Evolutionary conservation across 441 rosid genomes (phyloP).

Genomic region (Populus hybrid): DNA sequence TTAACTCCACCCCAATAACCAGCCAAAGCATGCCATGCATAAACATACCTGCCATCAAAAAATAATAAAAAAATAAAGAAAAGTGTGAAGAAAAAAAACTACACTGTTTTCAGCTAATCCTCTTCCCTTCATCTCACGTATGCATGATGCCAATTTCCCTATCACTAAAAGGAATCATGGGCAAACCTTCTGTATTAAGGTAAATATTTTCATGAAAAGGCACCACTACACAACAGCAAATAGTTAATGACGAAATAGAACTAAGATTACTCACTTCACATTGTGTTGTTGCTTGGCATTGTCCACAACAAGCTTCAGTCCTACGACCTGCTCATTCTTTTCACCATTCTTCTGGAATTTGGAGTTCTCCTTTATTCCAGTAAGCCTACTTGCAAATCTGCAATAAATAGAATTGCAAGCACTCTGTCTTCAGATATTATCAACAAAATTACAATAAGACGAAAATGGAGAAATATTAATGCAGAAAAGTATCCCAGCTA

Average conservation of each 20-base stretch:
- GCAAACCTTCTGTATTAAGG: not conserved
- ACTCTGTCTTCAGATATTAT: not conserved
- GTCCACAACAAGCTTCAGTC: slow-evolving; percentile 67
- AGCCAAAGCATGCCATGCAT: slow-evolving; percentile 93
- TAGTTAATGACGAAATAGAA: not conserved
- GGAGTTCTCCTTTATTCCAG: slow-evolving; percentile 80
- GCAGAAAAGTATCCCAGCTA: not conserved
- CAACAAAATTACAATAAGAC: not conserved
- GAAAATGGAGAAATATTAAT: not conserved
- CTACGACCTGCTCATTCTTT: slow-evolving; percentile 43
- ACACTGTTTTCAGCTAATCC: not conserved
- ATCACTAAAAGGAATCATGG: not conserved
- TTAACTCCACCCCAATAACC: slow-evolving; percentile 98
- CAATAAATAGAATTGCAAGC: slow-evolving; percentile 10
- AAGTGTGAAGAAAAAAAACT: not conserved
- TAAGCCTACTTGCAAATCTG: slow-evolving; percentile 81
- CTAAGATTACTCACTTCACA: slow-evolving; percentile 61
- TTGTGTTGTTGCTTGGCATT: slow-evolving; percentile 65
- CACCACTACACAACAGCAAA: not conserved
- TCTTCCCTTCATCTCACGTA: not conserved
- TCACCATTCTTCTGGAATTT: slow-evolving; percentile 63
- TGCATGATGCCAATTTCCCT: not conserved
- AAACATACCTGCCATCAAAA: slow-evolving; percentile 49
- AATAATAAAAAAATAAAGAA: not conserved
- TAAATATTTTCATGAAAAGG: not conserved